Evolutionary conservation across 257 asterid genomes (phyloP).

Genomic region (Verbascum thapsus): DNA sequence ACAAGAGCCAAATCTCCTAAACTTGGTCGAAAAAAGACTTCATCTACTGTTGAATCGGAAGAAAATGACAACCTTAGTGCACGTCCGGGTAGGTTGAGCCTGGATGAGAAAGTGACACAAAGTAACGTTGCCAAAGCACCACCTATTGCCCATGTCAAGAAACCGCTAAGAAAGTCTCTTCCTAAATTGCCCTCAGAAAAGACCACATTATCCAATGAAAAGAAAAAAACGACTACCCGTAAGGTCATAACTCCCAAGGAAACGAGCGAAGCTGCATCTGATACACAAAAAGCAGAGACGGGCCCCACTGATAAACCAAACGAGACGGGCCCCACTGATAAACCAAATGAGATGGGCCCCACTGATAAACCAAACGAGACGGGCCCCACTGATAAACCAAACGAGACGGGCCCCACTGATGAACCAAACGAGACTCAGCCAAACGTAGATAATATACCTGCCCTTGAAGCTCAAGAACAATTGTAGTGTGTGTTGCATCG

Average conservation of each 20-base stretch:
- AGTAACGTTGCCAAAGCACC: constrained; percentile 50
- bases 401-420: constrained; percentile 18
- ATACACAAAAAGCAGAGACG: constrained; percentile 26
- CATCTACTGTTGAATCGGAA: constrained; percentile 49
- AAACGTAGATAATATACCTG: constrained; percentile 28
- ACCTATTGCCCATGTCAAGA: constrained; percentile 49
- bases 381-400: constrained; percentile 31
- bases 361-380: constrained; percentile 33
- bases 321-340: constrained; percentile 28
- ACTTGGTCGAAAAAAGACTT: constrained; percentile 77
- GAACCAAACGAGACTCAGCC: constrained; percentile 32
- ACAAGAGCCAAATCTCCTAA: constrained; percentile 89
- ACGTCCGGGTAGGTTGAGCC: constrained; percentile 63
- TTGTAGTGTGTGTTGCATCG: constrained; percentile 36
- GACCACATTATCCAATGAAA: constrained; percentile 52
- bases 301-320: constrained; percentile 24
- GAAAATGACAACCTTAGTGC: constrained; percentile 47
- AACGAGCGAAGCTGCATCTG: constrained; percentile 37
- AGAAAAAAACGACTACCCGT: constrained; percentile 43
- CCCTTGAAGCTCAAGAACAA: constrained; percentile 40
- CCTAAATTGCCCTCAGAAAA: constrained; percentile 84
- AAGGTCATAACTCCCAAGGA: constrained; percentile 46
- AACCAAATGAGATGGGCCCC: constrained; percentile 30
- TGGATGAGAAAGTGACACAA: constrained; percentile 64
- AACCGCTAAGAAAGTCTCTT: constrained; percentile 71